phyloP scores from a whole-genome alignment of 331 rosid species.

The Arachis monticola region DNA sequence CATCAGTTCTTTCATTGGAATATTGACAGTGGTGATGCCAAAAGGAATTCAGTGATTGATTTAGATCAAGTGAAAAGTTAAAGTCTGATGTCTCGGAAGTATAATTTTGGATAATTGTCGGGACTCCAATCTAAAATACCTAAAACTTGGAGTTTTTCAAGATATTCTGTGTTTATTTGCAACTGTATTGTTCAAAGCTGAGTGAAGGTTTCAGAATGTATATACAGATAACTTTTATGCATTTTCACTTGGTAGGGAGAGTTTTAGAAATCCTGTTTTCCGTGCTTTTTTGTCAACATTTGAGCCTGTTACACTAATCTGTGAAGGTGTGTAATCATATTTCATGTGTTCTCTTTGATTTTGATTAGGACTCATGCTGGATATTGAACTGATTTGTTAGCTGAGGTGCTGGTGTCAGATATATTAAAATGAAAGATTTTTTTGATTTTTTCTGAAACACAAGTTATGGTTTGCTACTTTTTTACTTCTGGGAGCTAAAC shows the following conservation, averaged over 20 bases:
- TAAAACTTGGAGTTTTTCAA: background rate
- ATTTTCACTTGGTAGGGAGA: background rate
- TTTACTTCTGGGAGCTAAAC: background rate
- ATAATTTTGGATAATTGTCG: conserved; percentile 9
- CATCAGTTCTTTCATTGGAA: background rate
- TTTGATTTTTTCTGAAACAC: background rate
- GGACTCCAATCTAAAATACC: conserved; percentile 2
- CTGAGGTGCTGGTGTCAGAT: conserved; percentile 15
- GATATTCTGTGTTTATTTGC: background rate
- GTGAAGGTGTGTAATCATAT: conserved; percentile 4
- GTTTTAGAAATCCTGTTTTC: conserved; percentile 10
- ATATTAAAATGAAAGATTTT: background rate
- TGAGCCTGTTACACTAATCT: conserved; percentile 7
- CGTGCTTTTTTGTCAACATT: background rate
- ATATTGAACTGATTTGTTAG: conserved; percentile 11
- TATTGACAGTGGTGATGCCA: background rate
- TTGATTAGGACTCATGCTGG: conserved; percentile 9
- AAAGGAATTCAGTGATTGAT: conserved; percentile 3
- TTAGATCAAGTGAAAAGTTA: conserved; percentile 5
- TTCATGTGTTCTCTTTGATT: conserved; percentile 20
- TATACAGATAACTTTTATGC: background rate
- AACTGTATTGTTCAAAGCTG: conserved; percentile 13
- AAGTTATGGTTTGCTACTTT: background rate
- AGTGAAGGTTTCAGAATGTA: conserved; percentile 16
- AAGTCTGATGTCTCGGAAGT: background rate